These are phyloP conservation scores for Gossypium schwendimanii DNA, from an alignment of 441 rosid genomes.

Conservation along the genomic window DNA sequence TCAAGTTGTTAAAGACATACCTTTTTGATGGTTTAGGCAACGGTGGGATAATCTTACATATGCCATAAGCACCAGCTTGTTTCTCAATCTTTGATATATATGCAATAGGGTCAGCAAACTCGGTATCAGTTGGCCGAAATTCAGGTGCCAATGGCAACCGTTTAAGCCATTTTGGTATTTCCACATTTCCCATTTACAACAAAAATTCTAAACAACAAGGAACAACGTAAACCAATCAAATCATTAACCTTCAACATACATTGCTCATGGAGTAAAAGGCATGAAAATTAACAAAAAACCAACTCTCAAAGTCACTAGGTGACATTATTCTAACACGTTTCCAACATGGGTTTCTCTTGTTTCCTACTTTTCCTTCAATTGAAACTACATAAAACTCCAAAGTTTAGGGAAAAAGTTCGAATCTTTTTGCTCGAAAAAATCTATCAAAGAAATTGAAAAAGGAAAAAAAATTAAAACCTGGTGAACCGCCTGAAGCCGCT, in stretches of 20 bases:
- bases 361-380: neutral
- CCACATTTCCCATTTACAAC: conserved; percentile 78
- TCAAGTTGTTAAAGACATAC: conserved; percentile 72
- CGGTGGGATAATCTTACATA: conserved; percentile 96
- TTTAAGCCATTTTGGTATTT: conserved; percentile 85
- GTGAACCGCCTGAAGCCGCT: neutral
- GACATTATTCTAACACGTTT: conserved; percentile 14
- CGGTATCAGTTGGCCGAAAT: conserved; percentile 91
- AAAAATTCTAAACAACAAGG: conserved; percentile 15
- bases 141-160: conserved; percentile 88
- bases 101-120: conserved; percentile 95
- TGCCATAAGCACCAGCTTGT: conserved; percentile 87
- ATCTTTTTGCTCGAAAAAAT: neutral
- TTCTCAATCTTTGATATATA: conserved; percentile 96
- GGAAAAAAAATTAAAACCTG: neutral
- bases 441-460: neutral
- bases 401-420: neutral
- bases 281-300: neutral
- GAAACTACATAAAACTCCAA: neutral
- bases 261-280: conserved; percentile 10
- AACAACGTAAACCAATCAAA: conserved; percentile 17
- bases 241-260: conserved; percentile 7
- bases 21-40: conserved; percentile 83
- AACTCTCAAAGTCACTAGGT: conserved; percentile 35
- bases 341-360: neutral